These are phyloP conservation scores for Gelatoporia subvermispora DNA, from an alignment of 768 basidiomycete species.

Conservation along the genomic window DNA sequence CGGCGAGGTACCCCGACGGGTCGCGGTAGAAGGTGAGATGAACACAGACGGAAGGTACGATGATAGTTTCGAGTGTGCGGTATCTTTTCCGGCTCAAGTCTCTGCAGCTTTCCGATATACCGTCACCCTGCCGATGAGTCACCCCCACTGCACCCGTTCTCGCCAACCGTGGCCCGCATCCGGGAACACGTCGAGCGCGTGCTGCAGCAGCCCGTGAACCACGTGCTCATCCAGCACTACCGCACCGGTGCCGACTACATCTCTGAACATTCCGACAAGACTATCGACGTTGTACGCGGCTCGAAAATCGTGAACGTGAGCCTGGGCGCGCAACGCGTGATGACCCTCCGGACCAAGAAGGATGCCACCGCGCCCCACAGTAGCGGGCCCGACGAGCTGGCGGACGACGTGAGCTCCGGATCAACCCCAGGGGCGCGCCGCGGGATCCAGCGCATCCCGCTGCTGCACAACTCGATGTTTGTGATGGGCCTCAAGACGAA, in stretches of 20 bases:
- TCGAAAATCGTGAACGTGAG: slow-evolving; percentile 80
- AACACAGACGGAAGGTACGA: slow-evolving; percentile 43
- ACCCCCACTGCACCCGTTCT: slow-evolving; percentile 61
- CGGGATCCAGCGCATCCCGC: slow-evolving; percentile 53
- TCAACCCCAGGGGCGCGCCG: slow-evolving; percentile 8
- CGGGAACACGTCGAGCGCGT: slow-evolving; percentile 56
- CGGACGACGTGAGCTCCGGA: background rate
- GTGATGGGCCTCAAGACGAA: slow-evolving; percentile 75
- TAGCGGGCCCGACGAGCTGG: background rate
- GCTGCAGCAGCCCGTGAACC: slow-evolving; percentile 67
- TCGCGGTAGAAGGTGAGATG: slow-evolving; percentile 59
- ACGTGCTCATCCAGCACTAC: slow-evolving; percentile 80
- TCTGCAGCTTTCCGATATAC: slow-evolving; percentile 65
- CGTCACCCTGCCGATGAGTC: slow-evolving; percentile 80
- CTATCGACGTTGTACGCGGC: slow-evolving; percentile 70
- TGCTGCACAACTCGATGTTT: slow-evolving; percentile 82
- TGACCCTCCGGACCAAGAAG: slow-evolving; percentile 70
- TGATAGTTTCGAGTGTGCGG: slow-evolving; percentile 25
- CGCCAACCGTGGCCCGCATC: slow-evolving; percentile 62
- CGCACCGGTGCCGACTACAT: slow-evolving; percentile 78
- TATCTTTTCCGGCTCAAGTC: slow-evolving; percentile 1
- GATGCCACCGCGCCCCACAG: slow-evolving; percentile 26
- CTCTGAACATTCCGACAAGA: slow-evolving; percentile 86
- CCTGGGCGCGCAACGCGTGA: slow-evolving; percentile 70
- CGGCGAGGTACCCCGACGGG: slow-evolving; percentile 65